phyloP scores from a whole-genome alignment of 768 basidiomycete genomes.

The Royoungia palumana region DNA sequence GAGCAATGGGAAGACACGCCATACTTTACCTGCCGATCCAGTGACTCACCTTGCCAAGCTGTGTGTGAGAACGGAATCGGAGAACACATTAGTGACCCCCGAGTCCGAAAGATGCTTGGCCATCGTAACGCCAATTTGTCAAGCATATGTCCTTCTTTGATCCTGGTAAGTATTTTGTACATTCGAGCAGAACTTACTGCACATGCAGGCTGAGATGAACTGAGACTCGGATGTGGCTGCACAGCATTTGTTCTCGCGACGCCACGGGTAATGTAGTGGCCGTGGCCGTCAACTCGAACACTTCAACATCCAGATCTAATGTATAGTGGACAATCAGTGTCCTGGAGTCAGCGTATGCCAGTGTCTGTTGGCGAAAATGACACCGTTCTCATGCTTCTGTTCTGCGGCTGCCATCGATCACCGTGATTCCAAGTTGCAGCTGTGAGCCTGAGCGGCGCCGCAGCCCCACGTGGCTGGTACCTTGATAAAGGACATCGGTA shows the following conservation, averaged over 20 bases:
- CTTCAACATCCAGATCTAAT: too few species aligned
- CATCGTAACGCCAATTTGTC: background rate
- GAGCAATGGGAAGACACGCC: slow-evolving; percentile 21
- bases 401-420: background rate
- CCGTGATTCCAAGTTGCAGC: slow-evolving; percentile 3
- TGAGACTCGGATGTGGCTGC: too few species aligned
- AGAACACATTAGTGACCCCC: slow-evolving; percentile 7
- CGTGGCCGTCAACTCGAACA: background rate
- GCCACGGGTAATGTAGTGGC: background rate
- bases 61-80: slow-evolving; percentile 27
- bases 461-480: background rate
- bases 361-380: background rate
- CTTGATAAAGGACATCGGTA: background rate
- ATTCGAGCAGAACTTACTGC: background rate
- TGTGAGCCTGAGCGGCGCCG: background rate
- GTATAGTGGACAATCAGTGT: background rate
- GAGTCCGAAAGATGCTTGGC: slow-evolving; percentile 1
- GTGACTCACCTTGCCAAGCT: slow-evolving; percentile 29
- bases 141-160: background rate
- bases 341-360: background rate
- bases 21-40: slow-evolving; percentile 22
- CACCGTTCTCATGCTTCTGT: background rate
- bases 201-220: background rate
- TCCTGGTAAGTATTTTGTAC: background rate
- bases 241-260: slow-evolving; percentile 10